Base-by-base conservation (phyloP, 1,139 yeast genomes). In the Casaregolazyma lundiana region DNA sequence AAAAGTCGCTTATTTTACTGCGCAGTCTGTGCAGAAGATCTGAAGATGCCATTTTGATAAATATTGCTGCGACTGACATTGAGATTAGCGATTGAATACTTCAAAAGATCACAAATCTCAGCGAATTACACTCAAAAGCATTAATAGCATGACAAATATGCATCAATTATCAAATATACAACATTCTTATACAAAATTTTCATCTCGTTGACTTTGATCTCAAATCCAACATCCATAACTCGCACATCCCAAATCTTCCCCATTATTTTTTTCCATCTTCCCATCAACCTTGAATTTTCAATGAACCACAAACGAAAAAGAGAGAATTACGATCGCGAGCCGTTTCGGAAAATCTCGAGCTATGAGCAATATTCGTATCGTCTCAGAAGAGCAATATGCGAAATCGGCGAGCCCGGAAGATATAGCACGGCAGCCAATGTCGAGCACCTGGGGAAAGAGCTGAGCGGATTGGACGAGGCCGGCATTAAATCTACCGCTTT, bases 401-500 rank as follows among this genome's bases (percentile, higher is more conserved):
- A 62, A 46, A 45, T 62, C 29, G 66, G 66, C 22, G 66, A 62
- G 47, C 63, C 64, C 18, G 57, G 54, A 48, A 30, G 56, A 40
- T 55, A 49, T 43, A 49, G 54, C 17, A 48, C 60, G 3, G 48
- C 58, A 2, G 58, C 58, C n/a, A 50, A 54, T 41, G 76, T 86
- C 39, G 78, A 84, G 44, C 80, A 80, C 62, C 50, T 66, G 34
- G 68, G 80, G 75, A 63, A 76, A 80, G 52, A 79, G 71, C 51
- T 90, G 84, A 13, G 80, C 80, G 46, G 44, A 18, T 49, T 55
- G 55, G 88, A 80, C 54, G 76, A 75, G 50, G 84, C 82, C 49
- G 75, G 74, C 47, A 76, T 83, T 52, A 74, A 88, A 50, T 69
- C 67, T 43, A 78, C 83, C 15, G 71, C 84, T 18, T 70, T 84